A percentile compares a stretch with the other conserved stretches of the same genome.
phyloP scores from a whole-genome alignment of 148 eudicot species.

The Fallopia convolvulus region DNA sequence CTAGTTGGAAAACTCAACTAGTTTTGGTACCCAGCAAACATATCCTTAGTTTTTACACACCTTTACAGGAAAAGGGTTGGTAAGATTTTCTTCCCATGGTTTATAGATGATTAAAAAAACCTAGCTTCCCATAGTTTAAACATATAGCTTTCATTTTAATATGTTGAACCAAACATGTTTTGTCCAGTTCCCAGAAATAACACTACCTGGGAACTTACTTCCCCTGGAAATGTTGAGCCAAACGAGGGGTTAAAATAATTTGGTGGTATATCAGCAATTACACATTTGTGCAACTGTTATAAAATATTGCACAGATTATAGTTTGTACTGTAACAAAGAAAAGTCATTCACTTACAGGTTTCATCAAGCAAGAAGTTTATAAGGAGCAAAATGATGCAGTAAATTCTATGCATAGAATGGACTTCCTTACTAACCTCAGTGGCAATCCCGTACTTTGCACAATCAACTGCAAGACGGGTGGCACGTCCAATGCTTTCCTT shows the following conservation, averaged over 20 bases:
- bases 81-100: too few species aligned
- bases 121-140: too few species aligned
- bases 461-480: slow-evolving; percentile 93
- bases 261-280: neutral
- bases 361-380: neutral
- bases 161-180: too few species aligned
- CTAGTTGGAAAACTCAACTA: too few species aligned
- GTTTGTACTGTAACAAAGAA: neutral
- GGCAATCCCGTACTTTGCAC: slow-evolving; percentile 95
- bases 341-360: neutral
- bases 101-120: too few species aligned
- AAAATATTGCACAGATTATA: neutral
- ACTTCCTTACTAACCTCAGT: slow-evolving; percentile 53
- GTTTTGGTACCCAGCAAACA: too few species aligned
- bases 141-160: too few species aligned
- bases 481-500: slow-evolving; percentile 99
- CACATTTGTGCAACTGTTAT: neutral
- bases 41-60: neutral
- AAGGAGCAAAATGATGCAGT: neutral
- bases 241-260: neutral
- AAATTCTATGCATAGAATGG: neutral
- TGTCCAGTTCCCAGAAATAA: too few species aligned
- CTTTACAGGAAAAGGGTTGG: too few species aligned
- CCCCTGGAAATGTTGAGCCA: too few species aligned
- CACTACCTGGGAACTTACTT: too few species aligned